Evolutionary conservation across 345 rosid genomes (phyloP).

Genomic region (Tarenaya hassleriana): DNA sequence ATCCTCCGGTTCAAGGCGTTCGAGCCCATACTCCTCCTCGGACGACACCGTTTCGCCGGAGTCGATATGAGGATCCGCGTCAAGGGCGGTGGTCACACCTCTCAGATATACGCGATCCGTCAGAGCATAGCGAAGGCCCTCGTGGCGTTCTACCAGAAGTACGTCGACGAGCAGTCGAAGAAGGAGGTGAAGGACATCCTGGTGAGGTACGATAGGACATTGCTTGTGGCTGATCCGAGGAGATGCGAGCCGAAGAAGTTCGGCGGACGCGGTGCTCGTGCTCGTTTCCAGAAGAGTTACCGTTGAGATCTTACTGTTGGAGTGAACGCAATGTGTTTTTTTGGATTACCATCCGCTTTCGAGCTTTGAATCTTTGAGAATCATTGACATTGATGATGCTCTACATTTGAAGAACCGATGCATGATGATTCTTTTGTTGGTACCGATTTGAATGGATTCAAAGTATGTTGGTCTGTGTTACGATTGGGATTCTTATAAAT

Average conservation of each 20-base stretch:
- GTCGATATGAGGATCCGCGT: slow-evolving; percentile 90
- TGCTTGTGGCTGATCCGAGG: slow-evolving; percentile 84
- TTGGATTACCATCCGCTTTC: slow-evolving; percentile 2
- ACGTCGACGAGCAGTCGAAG: slow-evolving; percentile 79
- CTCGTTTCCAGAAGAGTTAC: slow-evolving; percentile 88
- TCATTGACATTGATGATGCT: background rate
- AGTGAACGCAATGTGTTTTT: too few species aligned
- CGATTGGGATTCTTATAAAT: too few species aligned
- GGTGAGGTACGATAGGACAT: slow-evolving; percentile 71
- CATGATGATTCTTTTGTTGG: too few species aligned
- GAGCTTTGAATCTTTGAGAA: slow-evolving; percentile 11
- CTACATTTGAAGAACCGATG: background rate
- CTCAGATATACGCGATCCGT: slow-evolving; percentile 86
- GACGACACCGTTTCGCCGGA: slow-evolving; percentile 66
- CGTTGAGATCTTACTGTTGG: slow-evolving; percentile 59
- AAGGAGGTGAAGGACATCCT: slow-evolving; percentile 80
- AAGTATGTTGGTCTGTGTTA: too few species aligned
- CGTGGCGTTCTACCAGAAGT: slow-evolving; percentile 78
- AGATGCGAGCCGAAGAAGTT: slow-evolving; percentile 94
- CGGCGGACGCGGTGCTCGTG: slow-evolving; percentile 84
- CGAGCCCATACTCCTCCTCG: slow-evolving; percentile 71
- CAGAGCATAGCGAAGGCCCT: slow-evolving; percentile 90
- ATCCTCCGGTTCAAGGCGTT: slow-evolving; percentile 77
- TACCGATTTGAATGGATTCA: too few species aligned
- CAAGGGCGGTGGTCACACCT: slow-evolving; percentile 77